Evolutionary conservation across 192 early-diverging fungal genomes (phyloP).

Genomic region (Pecoramyces ruminantium): DNA sequence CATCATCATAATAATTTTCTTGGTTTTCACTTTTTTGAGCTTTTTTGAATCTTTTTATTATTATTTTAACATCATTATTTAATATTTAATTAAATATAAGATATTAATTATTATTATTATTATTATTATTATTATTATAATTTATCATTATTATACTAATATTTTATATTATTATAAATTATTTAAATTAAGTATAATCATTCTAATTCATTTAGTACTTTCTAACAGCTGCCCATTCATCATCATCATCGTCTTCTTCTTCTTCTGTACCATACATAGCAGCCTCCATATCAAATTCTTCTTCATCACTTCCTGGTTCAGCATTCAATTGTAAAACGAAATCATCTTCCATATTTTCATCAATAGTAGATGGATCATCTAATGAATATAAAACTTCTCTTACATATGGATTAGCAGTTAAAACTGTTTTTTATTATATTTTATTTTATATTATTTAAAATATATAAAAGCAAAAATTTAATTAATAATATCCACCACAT

Average conservation of each 20-base stretch:
- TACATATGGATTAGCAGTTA: conserved; percentile 63
- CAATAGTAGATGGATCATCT: conserved; percentile 78
- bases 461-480: too few species aligned
- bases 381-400: conserved; percentile 83
- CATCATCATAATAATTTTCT: conserved; percentile 6
- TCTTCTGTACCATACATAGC: neutral
- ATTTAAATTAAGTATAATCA: too few species aligned
- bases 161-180: too few species aligned
- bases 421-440: conserved; percentile 9
- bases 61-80: conserved; percentile 20
- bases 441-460: too few species aligned
- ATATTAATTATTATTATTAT: too few species aligned
- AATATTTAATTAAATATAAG: too few species aligned
- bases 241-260: conserved; percentile 35
- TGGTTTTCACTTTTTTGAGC: conserved; percentile 9
- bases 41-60: conserved; percentile 24
- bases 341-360: conserved; percentile 60
- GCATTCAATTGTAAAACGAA: conserved; percentile 70
- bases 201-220: conserved; percentile 24
- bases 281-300: neutral
- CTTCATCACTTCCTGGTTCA: neutral
- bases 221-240: conserved; percentile 25
- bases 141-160: too few species aligned
- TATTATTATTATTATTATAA: too few species aligned
- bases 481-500: too few species aligned